Evolutionary conservation across 1,284 basidiomycete genomes (phyloP).

Genomic region (Boletus mariae): DNA sequence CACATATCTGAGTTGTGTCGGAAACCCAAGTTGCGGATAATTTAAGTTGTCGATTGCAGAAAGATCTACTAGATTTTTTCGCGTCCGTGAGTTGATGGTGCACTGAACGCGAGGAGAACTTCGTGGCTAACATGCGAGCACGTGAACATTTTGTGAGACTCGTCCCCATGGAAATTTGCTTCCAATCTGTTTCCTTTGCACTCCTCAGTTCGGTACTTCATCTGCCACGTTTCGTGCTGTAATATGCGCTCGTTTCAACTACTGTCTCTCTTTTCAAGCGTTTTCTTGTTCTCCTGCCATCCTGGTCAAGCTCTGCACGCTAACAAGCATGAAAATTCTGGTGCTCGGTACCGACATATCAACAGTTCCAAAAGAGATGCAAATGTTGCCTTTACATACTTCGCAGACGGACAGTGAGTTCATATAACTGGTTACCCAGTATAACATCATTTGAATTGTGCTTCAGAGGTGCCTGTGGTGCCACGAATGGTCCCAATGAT

Average conservation of each 20-base stretch:
- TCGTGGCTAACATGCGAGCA: neutral
- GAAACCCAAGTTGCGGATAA: neutral
- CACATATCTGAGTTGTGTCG: neutral
- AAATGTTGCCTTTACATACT: slow-evolving; percentile 27
- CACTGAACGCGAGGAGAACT: neutral
- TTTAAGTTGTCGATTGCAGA: neutral
- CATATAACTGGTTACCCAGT: neutral
- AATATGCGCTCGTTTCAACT: slow-evolving; percentile 29
- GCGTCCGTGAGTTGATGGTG: neutral
- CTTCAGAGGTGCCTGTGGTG: slow-evolving; percentile 30
- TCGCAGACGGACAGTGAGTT: slow-evolving; percentile 25
- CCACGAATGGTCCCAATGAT: slow-evolving; percentile 22
- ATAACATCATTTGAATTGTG: neutral
- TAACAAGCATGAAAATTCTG: slow-evolving; percentile 9
- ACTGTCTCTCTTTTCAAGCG: slow-evolving; percentile 23
- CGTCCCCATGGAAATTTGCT: neutral
- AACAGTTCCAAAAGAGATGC: slow-evolving; percentile 16
- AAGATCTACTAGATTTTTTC: neutral
- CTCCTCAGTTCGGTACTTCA: neutral
- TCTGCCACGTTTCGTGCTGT: slow-evolving; percentile 11
- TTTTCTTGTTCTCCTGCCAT: slow-evolving; percentile 17
- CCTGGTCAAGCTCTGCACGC: slow-evolving; percentile 9
- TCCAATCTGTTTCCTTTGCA: neutral
- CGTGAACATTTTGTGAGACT: neutral
- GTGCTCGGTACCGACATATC: slow-evolving; percentile 7